phyloP scores from a whole-genome alignment of 2,329 filamentous ascomycete species.

The Coniochaeta ligniaria region DNA sequence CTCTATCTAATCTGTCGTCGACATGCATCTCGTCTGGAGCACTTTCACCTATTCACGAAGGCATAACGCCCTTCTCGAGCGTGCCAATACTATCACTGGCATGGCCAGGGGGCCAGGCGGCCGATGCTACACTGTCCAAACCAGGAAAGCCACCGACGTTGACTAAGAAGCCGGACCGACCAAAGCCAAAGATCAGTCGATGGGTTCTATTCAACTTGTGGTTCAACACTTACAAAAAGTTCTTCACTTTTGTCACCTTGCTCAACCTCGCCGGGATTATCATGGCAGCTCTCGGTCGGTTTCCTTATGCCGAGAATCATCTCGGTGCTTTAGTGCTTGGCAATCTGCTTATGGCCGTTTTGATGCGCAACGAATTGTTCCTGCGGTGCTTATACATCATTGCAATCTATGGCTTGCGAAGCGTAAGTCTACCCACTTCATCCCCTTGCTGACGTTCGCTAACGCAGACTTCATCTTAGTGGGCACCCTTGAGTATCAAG shows the following conservation, averaged over 20 bases:
- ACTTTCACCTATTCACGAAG: conserved; percentile 23
- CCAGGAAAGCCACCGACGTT: not conserved
- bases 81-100: conserved; percentile 17
- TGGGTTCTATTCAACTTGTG: conserved; percentile 28
- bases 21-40: conserved; percentile 6
- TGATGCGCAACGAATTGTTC: conserved; percentile 32
- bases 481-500: conserved; percentile 28
- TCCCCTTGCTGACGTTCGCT: not conserved
- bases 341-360: conserved; percentile 28
- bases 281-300: conserved; percentile 21
- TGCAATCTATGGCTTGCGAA: conserved; percentile 27
- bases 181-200: conserved; percentile 18
- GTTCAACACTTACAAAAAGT: conserved; percentile 33
- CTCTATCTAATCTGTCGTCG: not conserved
- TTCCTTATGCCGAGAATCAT: conserved; percentile 28
- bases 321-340: conserved; percentile 30
- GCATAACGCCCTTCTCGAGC: conserved; percentile 20
- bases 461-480: conserved; percentile 18
- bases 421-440: conserved; percentile 18
- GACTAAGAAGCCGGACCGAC: conserved; percentile 5
- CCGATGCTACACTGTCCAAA: not conserved
- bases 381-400: conserved; percentile 27
- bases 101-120: conserved; percentile 10
- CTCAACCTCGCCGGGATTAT: conserved; percentile 28
- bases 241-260: conserved; percentile 27